Conservation (phyloP, 129 eudicot species). For the Artemisia argyi region DNA sequence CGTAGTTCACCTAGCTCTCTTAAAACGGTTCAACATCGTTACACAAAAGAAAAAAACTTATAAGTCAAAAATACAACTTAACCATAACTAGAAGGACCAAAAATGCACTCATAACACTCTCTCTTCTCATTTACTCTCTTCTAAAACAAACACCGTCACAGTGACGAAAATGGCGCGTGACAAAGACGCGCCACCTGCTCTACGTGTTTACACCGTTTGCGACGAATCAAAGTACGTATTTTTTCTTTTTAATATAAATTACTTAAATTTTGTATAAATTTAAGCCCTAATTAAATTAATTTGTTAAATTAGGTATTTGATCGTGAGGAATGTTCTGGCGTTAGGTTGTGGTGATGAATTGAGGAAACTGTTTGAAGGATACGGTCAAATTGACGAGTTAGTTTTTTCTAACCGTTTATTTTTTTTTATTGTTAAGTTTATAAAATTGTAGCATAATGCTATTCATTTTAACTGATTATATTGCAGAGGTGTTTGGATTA, state of each 20-base stretch:
- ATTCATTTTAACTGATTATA: background rate
- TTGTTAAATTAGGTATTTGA: slow-evolving; percentile 50
- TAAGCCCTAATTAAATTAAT: slow-evolving; percentile 21
- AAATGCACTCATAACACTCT: background rate
- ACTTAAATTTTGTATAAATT: background rate
- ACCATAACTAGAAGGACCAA: background rate
- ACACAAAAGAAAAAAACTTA: background rate
- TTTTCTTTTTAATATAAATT: background rate
- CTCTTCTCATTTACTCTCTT: background rate
- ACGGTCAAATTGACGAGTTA: slow-evolving; percentile 84
- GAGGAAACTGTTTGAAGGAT: slow-evolving; percentile 54
- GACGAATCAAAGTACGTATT: slow-evolving; percentile 84
- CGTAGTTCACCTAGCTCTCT: no score
- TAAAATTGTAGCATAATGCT: background rate
- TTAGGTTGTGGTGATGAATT: slow-evolving; percentile 93
- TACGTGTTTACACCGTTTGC: slow-evolving; percentile 88
- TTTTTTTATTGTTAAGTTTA: background rate
- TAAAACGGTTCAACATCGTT: no score
- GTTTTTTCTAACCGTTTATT: background rate
- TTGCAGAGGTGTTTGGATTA: background rate
- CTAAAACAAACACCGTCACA: slow-evolving; percentile 6
- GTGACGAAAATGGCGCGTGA: slow-evolving; percentile 48
- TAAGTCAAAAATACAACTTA: background rate
- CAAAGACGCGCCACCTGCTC: slow-evolving; percentile 71
- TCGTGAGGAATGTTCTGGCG: slow-evolving; percentile 87